Evolutionary conservation across 352 stramenopile species (phyloP).

Genomic region (Peronospora belbahrii): DNA sequence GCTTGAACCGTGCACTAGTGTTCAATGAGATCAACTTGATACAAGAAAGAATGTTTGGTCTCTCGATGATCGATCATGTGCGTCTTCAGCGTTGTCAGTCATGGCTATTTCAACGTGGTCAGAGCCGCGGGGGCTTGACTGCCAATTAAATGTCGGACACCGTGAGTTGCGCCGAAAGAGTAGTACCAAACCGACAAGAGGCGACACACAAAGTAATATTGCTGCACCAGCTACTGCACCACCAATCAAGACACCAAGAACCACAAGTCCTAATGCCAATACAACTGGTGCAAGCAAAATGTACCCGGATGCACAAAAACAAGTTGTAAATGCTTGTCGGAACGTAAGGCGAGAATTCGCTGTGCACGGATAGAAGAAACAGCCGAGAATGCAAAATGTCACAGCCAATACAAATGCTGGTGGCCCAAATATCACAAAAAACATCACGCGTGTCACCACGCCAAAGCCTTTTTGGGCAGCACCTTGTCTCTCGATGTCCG

Average conservation of each 20-base stretch:
- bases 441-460: constrained; percentile 34
- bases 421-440: constrained; percentile 60
- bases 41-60: constrained; percentile 26
- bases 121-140: constrained; percentile 9
- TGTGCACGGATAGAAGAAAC: constrained; percentile 60
- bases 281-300: constrained; percentile 43
- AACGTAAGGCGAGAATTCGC: constrained; percentile 34
- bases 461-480: constrained; percentile 30
- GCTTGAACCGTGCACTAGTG: background rate
- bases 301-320: constrained; percentile 51
- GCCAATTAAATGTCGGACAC: constrained; percentile 1
- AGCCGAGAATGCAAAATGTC: constrained; percentile 46
- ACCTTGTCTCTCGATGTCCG: constrained; percentile 43
- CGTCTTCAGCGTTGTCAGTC: constrained; percentile 20
- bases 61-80: constrained; percentile 24
- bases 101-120: constrained; percentile 12
- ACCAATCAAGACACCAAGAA: constrained; percentile 22
- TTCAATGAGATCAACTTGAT: constrained; percentile 7
- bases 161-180: constrained; percentile 14
- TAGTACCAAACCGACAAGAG: constrained; percentile 23
- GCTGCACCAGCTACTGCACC: constrained; percentile 18
- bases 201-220: constrained; percentile 24
- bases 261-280: constrained; percentile 24
- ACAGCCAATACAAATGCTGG: constrained; percentile 53
- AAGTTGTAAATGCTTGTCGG: constrained; percentile 52